Evolutionary conservation across 352 stramenopile genomes (phyloP), one percentile per base, ranked within the genome.

Genomic region (Globisporangium okanoganense): DNA sequence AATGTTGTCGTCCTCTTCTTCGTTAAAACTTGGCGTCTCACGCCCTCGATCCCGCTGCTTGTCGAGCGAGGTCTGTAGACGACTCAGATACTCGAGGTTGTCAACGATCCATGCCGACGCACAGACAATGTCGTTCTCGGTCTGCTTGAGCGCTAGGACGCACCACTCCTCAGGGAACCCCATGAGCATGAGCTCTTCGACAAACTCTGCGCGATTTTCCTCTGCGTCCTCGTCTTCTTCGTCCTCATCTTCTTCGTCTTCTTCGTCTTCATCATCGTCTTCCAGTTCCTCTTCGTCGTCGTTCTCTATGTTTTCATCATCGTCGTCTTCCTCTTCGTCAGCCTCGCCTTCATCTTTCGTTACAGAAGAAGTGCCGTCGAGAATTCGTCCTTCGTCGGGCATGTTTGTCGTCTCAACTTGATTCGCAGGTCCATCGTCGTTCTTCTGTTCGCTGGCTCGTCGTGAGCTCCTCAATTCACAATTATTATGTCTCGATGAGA

Each of bases 31-130:
- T 13, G 68, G 57, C 0, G 66, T 71, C 40, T 74, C 72, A 43
- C 65, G 51, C 10, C 66, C 74, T 20, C 78, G 63, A 25, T 88
- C 73, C 2, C 73, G 65, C 50, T 89, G 72, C 54, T 91, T 91
- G 45, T 94, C 88, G 9, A 89, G 61, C n/a, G 73, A 76, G 3
- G 76, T 82, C 56, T 94, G 85, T 9, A 95, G 35, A 24, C 90
- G 79, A 43, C 83, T 96, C 29, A 98, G 71, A 58, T 96, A 96
- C 51, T 98, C 91, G 2, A 97, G 64, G 57, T 97, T 97, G 54
- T 98, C 92, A 1, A 98, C 91, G 52, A 98, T 97, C 92, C 92
- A 98, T 3, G 90, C 87, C 0, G 87, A 97, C 0, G 92, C 92
- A 45, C 74, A 73, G 1, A 97, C 81, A 40, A 98, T 94, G 50